These are phyloP conservation scores for Phellinidium pouzarii DNA, from an alignment of 1,284 basidiomycete genomes.

Conservation along the genomic window DNA sequence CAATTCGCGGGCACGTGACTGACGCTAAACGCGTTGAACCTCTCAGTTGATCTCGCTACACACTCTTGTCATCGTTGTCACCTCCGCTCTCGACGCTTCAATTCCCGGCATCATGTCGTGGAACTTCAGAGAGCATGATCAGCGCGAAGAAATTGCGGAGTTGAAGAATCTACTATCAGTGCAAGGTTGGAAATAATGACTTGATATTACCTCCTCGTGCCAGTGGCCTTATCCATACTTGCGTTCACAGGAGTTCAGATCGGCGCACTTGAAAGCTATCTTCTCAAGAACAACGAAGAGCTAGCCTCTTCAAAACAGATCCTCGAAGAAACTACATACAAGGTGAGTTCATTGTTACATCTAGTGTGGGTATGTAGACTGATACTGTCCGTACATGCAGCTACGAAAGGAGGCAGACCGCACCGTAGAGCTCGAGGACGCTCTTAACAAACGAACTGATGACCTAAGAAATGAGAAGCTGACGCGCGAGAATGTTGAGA, in stretches of 20 bases:
- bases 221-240: background rate
- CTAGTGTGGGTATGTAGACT: constrained; percentile 1
- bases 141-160: constrained; percentile 15
- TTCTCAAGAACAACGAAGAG: constrained; percentile 48
- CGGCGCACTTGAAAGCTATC: constrained; percentile 47
- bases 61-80: background rate
- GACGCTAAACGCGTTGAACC: too few relatives aligned
- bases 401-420: constrained; percentile 53
- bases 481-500: constrained; percentile 46
- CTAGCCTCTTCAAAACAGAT: constrained; percentile 45
- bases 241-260: constrained; percentile 29
- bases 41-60: background rate
- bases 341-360: constrained; percentile 36
- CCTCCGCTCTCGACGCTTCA: background rate
- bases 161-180: constrained; percentile 17
- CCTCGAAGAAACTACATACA: constrained; percentile 52
- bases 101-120: constrained; percentile 13
- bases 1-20: too few relatives aligned
- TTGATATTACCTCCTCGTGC: background rate
- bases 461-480: constrained; percentile 52
- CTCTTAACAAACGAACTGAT: constrained; percentile 40
- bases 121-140: constrained; percentile 15
- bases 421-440: constrained; percentile 46
- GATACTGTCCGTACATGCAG: constrained; percentile 31
- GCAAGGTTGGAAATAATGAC: constrained; percentile 12